phyloP scores from a whole-genome alignment of 2,329 filamentous ascomycete genomes.

The Penicillium corylophilum region DNA sequence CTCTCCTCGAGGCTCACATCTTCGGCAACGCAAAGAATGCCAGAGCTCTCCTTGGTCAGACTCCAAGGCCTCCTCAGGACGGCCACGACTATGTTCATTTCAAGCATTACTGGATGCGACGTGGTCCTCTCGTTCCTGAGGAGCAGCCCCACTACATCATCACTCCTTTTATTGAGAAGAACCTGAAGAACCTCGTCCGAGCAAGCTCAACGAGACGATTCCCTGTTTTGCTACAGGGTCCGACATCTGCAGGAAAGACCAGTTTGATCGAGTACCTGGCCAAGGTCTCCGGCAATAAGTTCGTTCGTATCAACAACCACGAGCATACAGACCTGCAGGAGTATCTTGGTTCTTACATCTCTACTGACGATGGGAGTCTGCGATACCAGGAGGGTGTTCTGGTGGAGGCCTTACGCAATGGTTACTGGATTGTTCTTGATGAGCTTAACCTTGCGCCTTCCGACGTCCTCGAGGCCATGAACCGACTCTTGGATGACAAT shows the following conservation, averaged over 20 bases:
- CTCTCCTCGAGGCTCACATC: constrained; percentile 77
- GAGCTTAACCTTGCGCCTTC: constrained; percentile 96
- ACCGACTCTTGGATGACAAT: constrained; percentile 93
- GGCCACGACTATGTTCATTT: constrained; percentile 78
- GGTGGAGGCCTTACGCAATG: constrained; percentile 86
- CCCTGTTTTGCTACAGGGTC: constrained; percentile 91
- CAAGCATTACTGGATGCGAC: constrained; percentile 85
- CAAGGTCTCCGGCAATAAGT: constrained; percentile 94
- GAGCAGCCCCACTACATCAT: constrained; percentile 91
- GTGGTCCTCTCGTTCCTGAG: constrained; percentile 65
- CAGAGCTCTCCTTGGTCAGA: constrained; percentile 72
- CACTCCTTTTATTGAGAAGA: constrained; percentile 90
- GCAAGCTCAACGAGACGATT: constrained; percentile 90
- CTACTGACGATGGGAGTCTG: constrained; percentile 77
- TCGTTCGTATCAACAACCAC: constrained; percentile 98
- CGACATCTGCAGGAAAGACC: constrained; percentile 95
- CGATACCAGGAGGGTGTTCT: constrained; percentile 91
- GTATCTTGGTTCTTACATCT: constrained; percentile 92
- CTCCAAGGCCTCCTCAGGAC: constrained; percentile 74
- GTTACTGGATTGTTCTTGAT: constrained; percentile 97
- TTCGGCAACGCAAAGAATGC: constrained; percentile 68
- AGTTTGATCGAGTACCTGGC: constrained; percentile 99
- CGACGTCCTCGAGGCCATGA: constrained; percentile 93
- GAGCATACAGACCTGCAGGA: constrained; percentile 98
- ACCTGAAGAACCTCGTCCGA: constrained; percentile 89